Evolutionary conservation across 2,329 filamentous ascomycete genomes (phyloP).

Genomic region (Diaporthe eres): DNA sequence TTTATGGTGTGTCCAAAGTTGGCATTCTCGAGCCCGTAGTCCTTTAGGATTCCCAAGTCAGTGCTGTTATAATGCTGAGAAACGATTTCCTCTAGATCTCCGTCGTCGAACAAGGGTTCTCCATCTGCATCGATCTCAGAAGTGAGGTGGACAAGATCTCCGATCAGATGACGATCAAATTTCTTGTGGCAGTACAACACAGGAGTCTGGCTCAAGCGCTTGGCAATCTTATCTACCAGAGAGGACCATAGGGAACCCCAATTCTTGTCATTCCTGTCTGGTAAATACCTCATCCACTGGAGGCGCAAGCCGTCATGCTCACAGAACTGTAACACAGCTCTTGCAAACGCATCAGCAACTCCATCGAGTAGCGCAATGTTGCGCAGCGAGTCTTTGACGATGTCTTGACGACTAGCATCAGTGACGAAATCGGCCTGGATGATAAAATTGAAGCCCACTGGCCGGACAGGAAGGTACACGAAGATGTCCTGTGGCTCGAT

Average conservation of each 20-base stretch:
- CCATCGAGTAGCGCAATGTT: slow-evolving; percentile 54
- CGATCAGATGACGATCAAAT: slow-evolving; percentile 15
- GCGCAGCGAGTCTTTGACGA: slow-evolving; percentile 54
- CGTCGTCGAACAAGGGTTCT: slow-evolving; percentile 46
- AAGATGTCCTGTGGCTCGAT: slow-evolving; percentile 58
- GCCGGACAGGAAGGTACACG: slow-evolving; percentile 61
- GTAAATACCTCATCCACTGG: slow-evolving; percentile 62
- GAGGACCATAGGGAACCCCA: slow-evolving; percentile 49
- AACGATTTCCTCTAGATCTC: slow-evolving; percentile 30
- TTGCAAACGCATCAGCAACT: slow-evolving; percentile 56
- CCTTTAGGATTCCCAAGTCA: slow-evolving; percentile 31
- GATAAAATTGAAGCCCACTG: slow-evolving; percentile 62
- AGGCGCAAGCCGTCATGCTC: slow-evolving; percentile 55
- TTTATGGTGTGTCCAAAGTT: not conserved
- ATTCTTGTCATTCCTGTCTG: slow-evolving; percentile 45
- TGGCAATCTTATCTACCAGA: slow-evolving; percentile 47
- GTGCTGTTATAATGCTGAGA: slow-evolving; percentile 37
- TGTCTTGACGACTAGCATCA: slow-evolving; percentile 59
- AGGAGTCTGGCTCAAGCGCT: slow-evolving; percentile 36
- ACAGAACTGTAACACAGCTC: slow-evolving; percentile 56
- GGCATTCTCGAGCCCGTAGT: slow-evolving; percentile 24
- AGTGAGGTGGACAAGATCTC: slow-evolving; percentile 25
- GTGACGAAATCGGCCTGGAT: slow-evolving; percentile 67
- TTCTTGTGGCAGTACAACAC: slow-evolving; percentile 40
- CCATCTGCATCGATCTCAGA: slow-evolving; percentile 12